Conservation (phyloP, 352 stramenopile genomes). For the Globisporangium viniferum region DNA sequence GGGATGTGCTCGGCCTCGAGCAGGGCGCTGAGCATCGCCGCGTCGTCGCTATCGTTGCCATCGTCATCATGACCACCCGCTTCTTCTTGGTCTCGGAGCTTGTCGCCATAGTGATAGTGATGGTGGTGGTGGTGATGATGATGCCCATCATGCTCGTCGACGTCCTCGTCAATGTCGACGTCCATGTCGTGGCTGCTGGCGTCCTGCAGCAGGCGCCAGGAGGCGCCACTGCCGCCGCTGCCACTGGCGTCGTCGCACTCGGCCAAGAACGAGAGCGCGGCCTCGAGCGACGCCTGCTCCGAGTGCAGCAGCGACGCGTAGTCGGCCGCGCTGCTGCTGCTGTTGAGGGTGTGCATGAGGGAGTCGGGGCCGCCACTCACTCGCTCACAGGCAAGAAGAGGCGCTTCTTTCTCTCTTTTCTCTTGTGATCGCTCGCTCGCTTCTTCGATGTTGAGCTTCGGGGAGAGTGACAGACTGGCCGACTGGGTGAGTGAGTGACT, state of each 20-base stretch:
- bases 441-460: not conserved
- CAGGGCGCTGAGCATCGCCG: conserved; percentile 13
- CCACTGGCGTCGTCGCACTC: conserved; percentile 33
- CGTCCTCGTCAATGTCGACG: conserved; percentile 20
- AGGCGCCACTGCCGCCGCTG: conserved; percentile 23
- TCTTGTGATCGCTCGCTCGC: not conserved
- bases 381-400: no score
- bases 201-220: conserved; percentile 35
- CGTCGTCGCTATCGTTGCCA: conserved; percentile 9
- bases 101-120: not conserved
- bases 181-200: conserved; percentile 26
- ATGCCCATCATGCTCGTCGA: conserved; percentile 7
- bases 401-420: not conserved
- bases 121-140: not conserved
- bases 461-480: not conserved
- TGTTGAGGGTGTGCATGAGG: not conserved
- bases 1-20: conserved; percentile 13
- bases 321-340: conserved; percentile 1
- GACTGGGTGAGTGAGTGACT: no score
- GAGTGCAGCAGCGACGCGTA: conserved; percentile 8
- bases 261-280: conserved; percentile 36
- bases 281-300: conserved; percentile 28
- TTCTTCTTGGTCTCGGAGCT: not conserved
- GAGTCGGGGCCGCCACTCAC: not conserved
- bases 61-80: not conserved